Evolutionary conservation across 2,329 filamentous ascomycete genomes (phyloP), one percentile per base, ranked within the genome.

Genomic region (Coccinonectria pachysandricola): DNA sequence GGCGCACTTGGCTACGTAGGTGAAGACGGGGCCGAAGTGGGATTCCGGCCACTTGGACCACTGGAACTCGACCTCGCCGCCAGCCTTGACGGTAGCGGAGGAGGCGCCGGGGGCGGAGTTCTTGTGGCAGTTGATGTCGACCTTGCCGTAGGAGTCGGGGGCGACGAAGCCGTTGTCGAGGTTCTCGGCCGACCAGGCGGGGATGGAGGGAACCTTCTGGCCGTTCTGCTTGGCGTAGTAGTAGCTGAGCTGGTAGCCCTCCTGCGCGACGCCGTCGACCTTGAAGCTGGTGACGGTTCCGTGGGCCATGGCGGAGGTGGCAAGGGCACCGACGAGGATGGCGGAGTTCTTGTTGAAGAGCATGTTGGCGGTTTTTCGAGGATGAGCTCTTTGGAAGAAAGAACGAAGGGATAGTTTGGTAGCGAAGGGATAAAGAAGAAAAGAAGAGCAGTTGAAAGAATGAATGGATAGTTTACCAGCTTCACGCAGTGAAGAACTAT

Each of bases 1-100:
- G 10, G 25, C 18, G 57, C 70, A 75, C 47, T 65, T 62, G 36
- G 75, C 75, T 15, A 79, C 57, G 57, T 79, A 79, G 50, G 66
- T 68, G 39, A 79, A 60, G 43, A 79, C 66, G 12, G 75, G 74
- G 2, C 67, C 59, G 15, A 57, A 37, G 48, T 67, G 63, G 19
- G 49, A 53, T 4, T 49, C 53, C 23, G 60, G 58, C 62, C 60
- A 65, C 2, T 23, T 39, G 12, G 48, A 52, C 61, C 61, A 65
- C 34, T 55, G 46, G 40, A 64, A 48, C 27, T 43, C 52, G 31
- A 65, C 47, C 15, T 43, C 47, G 31, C 51, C 50, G 15, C 61
- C 61, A n/a, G 61, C 60, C n/a, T 50, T 39, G 29, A 63, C 57
- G 6, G 45, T 45, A 23, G 53, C 52, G 1, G 39, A 29, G 17